Evolutionary conservation across 257 asterid genomes (phyloP).

Genomic region (Haberlea rhodopensis): DNA sequence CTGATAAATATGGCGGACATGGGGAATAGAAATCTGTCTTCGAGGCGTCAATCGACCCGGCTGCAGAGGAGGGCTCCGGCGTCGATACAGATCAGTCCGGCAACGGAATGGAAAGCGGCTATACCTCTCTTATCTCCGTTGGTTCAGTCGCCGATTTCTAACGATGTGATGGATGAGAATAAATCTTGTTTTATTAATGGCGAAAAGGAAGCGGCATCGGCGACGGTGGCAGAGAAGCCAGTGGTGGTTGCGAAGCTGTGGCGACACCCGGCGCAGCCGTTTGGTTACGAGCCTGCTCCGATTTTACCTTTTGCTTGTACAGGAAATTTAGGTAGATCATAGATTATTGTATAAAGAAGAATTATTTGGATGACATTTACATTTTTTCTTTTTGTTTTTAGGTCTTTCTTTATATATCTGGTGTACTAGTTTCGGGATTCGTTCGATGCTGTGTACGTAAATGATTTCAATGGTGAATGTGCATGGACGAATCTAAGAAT

Average conservation of each 20-base stretch:
- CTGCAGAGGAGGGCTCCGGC: slow-evolving; percentile 68
- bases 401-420: no score
- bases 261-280: slow-evolving; percentile 84
- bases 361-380: no score
- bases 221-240: slow-evolving; percentile 27
- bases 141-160: slow-evolving; percentile 51
- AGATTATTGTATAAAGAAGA: no score
- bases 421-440: no score
- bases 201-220: slow-evolving; percentile 28
- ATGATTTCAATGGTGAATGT: no score
- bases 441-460: no score
- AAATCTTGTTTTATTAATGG: slow-evolving; percentile 22
- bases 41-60: slow-evolving; percentile 51
- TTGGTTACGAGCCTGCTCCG: slow-evolving; percentile 49
- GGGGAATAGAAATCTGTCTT: slow-evolving; percentile 25
- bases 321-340: no score
- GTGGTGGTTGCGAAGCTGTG: slow-evolving; percentile 43
- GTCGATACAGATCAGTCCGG: slow-evolving; percentile 49
- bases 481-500: no score
- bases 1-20: slow-evolving; percentile 31
- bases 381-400: no score
- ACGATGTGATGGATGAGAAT: slow-evolving; percentile 34
- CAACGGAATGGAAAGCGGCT: slow-evolving; percentile 65
- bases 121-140: slow-evolving; percentile 72
- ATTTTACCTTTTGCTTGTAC: slow-evolving; percentile 54